Percentiles rank a stretch among this genome's conserved stretches.
These are phyloP conservation scores for Sporisorium exsertum DNA, from an alignment of 1,284 basidiomycete genomes.

Conservation along the genomic window DNA sequence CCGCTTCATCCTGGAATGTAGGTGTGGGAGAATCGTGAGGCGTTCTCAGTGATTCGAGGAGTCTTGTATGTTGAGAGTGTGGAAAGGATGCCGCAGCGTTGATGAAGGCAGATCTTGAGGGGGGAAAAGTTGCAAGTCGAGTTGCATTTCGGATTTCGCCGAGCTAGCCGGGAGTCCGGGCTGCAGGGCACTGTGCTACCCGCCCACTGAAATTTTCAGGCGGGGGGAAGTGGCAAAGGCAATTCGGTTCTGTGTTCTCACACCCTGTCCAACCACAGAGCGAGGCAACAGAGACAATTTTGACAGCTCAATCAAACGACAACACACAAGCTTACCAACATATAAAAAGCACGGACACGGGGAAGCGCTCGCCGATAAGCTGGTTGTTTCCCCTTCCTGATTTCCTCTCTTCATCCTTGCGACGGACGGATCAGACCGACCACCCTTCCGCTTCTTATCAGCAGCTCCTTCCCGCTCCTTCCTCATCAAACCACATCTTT, in stretches of 20 bases:
- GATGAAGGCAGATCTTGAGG: neutral
- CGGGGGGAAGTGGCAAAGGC: neutral
- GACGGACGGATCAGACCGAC: too few relatives aligned
- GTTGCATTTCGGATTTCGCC: neutral
- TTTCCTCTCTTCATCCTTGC: neutral
- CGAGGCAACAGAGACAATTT: neutral
- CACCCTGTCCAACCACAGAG: neutral
- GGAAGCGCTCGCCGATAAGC: too few relatives aligned
- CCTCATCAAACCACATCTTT: constrained; percentile 1
- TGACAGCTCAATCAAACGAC: neutral
- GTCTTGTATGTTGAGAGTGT: neutral
- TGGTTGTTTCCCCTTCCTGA: neutral
- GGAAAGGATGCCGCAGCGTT: neutral
- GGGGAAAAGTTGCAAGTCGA: neutral
- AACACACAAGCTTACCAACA: neutral
- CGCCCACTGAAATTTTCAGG: neutral
- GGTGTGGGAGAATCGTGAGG: neutral
- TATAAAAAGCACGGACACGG: too few relatives aligned
- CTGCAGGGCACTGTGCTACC: neutral
- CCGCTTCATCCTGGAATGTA: neutral
- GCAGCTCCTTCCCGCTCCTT: neutral
- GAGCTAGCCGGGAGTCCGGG: neutral
- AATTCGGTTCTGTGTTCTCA: neutral
- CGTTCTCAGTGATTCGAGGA: too few relatives aligned
- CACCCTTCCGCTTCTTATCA: neutral